Evolutionary conservation across 495 filamentous ascomycete genomes (phyloP), one percentile per base, ranked within the genome.

Genomic region (Extremus antarcticus): DNA sequence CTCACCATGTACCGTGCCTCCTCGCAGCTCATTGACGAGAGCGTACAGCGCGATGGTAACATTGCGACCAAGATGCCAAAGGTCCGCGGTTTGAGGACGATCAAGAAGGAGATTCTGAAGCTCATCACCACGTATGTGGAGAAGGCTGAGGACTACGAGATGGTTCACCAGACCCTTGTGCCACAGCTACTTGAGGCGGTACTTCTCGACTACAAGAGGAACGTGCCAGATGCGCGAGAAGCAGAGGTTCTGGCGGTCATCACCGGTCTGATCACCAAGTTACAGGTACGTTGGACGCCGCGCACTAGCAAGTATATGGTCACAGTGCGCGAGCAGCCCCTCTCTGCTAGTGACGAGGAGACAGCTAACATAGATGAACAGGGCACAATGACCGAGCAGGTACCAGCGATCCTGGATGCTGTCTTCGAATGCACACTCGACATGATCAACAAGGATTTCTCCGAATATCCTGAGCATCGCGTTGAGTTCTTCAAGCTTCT

Each of bases 401-500:
- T 99, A 1, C 88, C 90, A 0, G 83, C 82, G 43, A 96, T 97
- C 67, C 95, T 99, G 88, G 90, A 97, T 66, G 92, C 90, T 64
- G 88, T 99, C 19, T 99, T 99, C 66, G 91, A 95, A 69, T 97
- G 92, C 73, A 99, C 92, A 8, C 74, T 99, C 40, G 87, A 95
- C 59, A 99, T 99, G 92, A 97, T 99, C 74, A 99, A 97, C 79
- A 99, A 97, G 71, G 91, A 99, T 66, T 99, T 97, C 73, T 94
- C 94, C 46, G 92, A 99, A 67, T 99, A 94, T 69, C 92, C 92
- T 0, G 92, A 99, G 65, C 92, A 97, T 64, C 84, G 92, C 40
- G 92, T 99, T 2, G 90, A 95, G 68, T 99, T 99, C 69, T 99
- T 97, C 79, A 94, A 92, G 69, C 76, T 97, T 25, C 78, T 99